phyloP scores from a whole-genome alignment of 2,329 filamentous ascomycete species.

The Colletotrichum brevisporum region DNA sequence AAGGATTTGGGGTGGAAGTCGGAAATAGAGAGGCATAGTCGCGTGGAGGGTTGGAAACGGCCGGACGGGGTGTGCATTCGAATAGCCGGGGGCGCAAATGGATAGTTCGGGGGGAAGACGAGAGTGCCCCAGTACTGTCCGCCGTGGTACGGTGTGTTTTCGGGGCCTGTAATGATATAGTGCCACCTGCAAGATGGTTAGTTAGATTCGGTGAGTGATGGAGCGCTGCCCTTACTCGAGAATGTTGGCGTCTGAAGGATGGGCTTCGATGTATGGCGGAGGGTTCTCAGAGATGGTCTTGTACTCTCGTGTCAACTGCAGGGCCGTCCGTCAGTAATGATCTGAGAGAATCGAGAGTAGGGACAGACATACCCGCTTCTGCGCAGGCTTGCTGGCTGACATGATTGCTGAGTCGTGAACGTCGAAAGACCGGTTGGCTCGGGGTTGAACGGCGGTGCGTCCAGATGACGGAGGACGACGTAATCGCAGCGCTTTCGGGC shows the following conservation, averaged over 20 bases:
- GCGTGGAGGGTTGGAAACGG: slow-evolving; percentile 92
- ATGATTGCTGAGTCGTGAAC: slow-evolving; percentile 57
- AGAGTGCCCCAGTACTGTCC: slow-evolving; percentile 99
- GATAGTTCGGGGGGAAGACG: slow-evolving; percentile 95
- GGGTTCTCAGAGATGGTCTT: slow-evolving; percentile 79
- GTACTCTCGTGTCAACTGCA: slow-evolving; percentile 73
- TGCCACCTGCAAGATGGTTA: slow-evolving; percentile 77
- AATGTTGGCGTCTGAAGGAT: slow-evolving; percentile 92
- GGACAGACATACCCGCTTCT: slow-evolving; percentile 73
- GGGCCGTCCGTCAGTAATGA: slow-evolving; percentile 47
- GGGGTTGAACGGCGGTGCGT: neutral
- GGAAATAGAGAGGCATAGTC: slow-evolving; percentile 94
- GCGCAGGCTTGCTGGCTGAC: slow-evolving; percentile 77
- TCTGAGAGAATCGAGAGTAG: neutral
- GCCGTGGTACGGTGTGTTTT: slow-evolving; percentile 91
- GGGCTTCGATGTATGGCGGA: slow-evolving; percentile 89
- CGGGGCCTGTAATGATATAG: slow-evolving; percentile 94
- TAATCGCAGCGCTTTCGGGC: slow-evolving; percentile 39
- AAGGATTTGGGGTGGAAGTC: slow-evolving; percentile 99
- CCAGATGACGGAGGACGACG: slow-evolving; percentile 28
- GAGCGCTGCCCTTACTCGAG: slow-evolving; percentile 74
- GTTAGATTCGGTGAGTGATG: neutral
- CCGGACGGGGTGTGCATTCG: slow-evolving; percentile 99
- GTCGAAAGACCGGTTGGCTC: slow-evolving; percentile 1
- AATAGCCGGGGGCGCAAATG: slow-evolving; percentile 96